phyloP scores from a whole-genome alignment of 495 filamentous ascomycete genomes.

The Hypoxylon cercidicola region DNA sequence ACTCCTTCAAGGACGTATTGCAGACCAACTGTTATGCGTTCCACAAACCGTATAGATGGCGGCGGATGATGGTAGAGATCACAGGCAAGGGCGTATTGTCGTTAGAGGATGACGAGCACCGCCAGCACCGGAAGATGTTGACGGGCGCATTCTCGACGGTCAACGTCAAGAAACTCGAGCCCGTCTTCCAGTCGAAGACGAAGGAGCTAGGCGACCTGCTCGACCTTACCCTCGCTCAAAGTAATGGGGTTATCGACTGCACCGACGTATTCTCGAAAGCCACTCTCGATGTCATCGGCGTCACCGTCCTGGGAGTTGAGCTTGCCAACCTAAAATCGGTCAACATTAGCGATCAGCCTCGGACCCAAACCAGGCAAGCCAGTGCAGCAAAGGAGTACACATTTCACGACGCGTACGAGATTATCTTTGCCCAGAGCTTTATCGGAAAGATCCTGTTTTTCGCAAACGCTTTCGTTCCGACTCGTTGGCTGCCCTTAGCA shows the following conservation, averaged over 20 bases:
- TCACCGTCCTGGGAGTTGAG: conserved; percentile 71
- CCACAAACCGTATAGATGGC: conserved; percentile 42
- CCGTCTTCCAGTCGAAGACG: conserved; percentile 16
- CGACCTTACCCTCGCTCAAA: conserved; percentile 3
- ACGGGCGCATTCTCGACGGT: conserved; percentile 29
- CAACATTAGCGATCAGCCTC: not conserved
- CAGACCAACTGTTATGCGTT: conserved; percentile 44
- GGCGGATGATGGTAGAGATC: conserved; percentile 38
- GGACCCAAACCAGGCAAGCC: not conserved
- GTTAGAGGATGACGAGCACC: conserved; percentile 41
- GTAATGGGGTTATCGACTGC: conserved; percentile 5
- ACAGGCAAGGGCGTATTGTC: conserved; percentile 42
- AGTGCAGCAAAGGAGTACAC: conserved; percentile 24
- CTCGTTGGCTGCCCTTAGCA: conserved; percentile 36
- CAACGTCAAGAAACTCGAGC: conserved; percentile 32
- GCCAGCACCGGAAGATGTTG: conserved; percentile 36
- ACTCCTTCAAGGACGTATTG: conserved; percentile 45
- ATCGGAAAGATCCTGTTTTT: conserved; percentile 41
- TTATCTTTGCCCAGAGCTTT: conserved; percentile 40
- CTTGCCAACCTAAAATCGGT: conserved; percentile 65
- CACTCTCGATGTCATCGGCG: conserved; percentile 76
- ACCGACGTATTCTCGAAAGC: conserved; percentile 28
- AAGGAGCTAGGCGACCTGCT: conserved; percentile 18
- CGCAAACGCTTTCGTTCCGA: conserved; percentile 33
- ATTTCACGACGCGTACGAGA: conserved; percentile 32